These are phyloP conservation scores for Suhomyces choctaworum DNA, from an alignment of 1,139 yeast species.

Conservation along the genomic window DNA sequence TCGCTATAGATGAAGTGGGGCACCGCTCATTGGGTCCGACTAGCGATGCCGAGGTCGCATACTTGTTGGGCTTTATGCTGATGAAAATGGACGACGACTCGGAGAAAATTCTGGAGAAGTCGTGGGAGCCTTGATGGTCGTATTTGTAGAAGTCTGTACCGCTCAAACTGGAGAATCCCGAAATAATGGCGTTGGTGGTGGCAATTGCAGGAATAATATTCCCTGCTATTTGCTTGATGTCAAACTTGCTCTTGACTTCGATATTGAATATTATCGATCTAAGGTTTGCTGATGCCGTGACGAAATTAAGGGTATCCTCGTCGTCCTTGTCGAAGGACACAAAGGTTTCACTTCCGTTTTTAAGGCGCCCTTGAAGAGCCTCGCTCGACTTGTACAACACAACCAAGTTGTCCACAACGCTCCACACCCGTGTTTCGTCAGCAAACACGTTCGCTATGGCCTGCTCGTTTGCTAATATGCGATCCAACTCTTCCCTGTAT, in stretches of 20 bases:
- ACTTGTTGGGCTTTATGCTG: constrained; percentile 67
- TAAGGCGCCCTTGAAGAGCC: constrained; percentile 52
- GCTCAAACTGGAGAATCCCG: constrained; percentile 75
- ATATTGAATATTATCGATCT: constrained; percentile 75
- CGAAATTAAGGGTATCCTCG: constrained; percentile 84
- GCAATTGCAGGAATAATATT: constrained; percentile 98
- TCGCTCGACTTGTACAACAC: constrained; percentile 56
- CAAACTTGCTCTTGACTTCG: constrained; percentile 75
- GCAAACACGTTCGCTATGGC: constrained; percentile 22
- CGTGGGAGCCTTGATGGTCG: constrained; percentile 19
- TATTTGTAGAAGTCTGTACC: constrained; percentile 57
- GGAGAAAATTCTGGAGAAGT: constrained; percentile 17
- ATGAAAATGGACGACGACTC: constrained; percentile 58
- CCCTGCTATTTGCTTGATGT: constrained; percentile 92
- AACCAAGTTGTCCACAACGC: constrained; percentile 59
- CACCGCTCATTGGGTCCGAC: constrained; percentile 67
- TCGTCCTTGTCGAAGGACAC: constrained; percentile 93
- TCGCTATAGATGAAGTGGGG: constrained; percentile 68
- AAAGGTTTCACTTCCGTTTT: constrained; percentile 39
- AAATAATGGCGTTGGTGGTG: constrained; percentile 92
- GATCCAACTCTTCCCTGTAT: constrained; percentile 13
- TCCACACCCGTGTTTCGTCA: constrained; percentile 66
- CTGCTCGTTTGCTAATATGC: constrained; percentile 10
- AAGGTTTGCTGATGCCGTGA: constrained; percentile 82
- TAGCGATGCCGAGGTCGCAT: constrained; percentile 63